These are phyloP conservation scores for Komagataea norvegica DNA, from an alignment of 1,139 yeast genomes.

Conservation along the genomic window DNA sequence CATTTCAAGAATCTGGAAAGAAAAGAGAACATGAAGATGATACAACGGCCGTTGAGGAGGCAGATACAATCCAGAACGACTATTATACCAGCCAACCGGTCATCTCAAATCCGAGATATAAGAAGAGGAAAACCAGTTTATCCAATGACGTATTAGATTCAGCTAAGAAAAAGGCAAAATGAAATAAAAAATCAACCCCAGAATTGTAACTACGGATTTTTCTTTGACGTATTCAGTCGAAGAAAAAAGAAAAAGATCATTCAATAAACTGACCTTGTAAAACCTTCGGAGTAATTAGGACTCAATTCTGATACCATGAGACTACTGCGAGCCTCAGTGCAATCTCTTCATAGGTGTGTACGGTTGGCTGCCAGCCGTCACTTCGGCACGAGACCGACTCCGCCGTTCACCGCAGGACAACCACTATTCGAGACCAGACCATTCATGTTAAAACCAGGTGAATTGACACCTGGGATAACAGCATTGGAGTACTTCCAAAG, in stretches of 20 bases:
- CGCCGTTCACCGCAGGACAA: slow-evolving; percentile 57
- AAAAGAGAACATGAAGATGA: slow-evolving; percentile 9
- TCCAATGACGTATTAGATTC: slow-evolving; percentile 4
- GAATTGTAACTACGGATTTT: too few relatives aligned
- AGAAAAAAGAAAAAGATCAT: too few relatives aligned
- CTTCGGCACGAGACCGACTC: slow-evolving; percentile 14
- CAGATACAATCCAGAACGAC: background rate
- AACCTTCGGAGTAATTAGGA: too few relatives aligned
- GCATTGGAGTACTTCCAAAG: slow-evolving; percentile 79
- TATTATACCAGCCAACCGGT: slow-evolving; percentile 19
- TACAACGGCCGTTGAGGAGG: slow-evolving; percentile 5
- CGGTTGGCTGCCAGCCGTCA: slow-evolving; percentile 1
- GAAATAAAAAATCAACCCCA: too few relatives aligned
- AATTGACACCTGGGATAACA: slow-evolving; percentile 82
- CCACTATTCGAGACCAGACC: slow-evolving; percentile 86
- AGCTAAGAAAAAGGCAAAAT: too few relatives aligned
- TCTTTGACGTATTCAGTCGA: too few relatives aligned
- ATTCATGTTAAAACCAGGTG: slow-evolving; percentile 64
- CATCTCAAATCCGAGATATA: slow-evolving; percentile 13
- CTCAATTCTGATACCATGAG: too few relatives aligned
- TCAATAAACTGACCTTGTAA: too few relatives aligned
- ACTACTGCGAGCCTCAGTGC: too few relatives aligned
- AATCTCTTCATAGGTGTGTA: too few relatives aligned
- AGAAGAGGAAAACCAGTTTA: slow-evolving; percentile 14
- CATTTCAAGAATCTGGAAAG: slow-evolving; percentile 1